These are phyloP conservation scores for Biscogniauxia marginata DNA, from an alignment of 2,329 filamentous ascomycete genomes.

Conservation along the genomic window DNA sequence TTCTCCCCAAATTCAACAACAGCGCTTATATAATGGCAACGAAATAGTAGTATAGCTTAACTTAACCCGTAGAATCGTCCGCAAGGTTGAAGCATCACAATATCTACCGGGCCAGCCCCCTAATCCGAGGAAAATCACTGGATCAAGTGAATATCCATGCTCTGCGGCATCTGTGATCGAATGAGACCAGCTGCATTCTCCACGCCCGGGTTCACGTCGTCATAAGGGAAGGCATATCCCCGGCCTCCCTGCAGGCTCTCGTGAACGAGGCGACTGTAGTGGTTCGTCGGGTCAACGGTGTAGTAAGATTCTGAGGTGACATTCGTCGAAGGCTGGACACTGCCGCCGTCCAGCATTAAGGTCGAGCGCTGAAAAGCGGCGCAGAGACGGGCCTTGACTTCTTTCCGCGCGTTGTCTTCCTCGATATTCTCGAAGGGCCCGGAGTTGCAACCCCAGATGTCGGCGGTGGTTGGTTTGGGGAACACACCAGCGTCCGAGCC, in stretches of 20 bases:
- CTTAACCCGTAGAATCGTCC: no score
- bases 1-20: neutral
- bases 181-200: constrained; percentile 52
- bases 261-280: constrained; percentile 60
- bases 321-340: constrained; percentile 40
- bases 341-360: constrained; percentile 42
- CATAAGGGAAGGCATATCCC: constrained; percentile 65
- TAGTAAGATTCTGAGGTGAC: constrained; percentile 39
- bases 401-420: constrained; percentile 36
- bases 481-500: constrained; percentile 39
- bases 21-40: no score
- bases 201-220: constrained; percentile 58
- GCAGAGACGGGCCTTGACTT: constrained; percentile 44
- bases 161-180: neutral
- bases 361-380: constrained; percentile 46
- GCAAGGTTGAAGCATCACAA: no score
- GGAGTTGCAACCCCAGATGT: constrained; percentile 49
- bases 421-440: constrained; percentile 39
- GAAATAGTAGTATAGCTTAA: neutral
- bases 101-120: no score
- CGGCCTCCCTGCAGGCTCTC: constrained; percentile 53
- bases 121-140: neutral
- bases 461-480: constrained; percentile 38
- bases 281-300: constrained; percentile 39
- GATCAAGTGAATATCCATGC: neutral